A percentile compares a stretch with the other conserved stretches of the same genome.
Evolutionary conservation across 2,329 filamentous ascomycete genomes (phyloP).

Genomic region (Clarireedia sp.): DNA sequence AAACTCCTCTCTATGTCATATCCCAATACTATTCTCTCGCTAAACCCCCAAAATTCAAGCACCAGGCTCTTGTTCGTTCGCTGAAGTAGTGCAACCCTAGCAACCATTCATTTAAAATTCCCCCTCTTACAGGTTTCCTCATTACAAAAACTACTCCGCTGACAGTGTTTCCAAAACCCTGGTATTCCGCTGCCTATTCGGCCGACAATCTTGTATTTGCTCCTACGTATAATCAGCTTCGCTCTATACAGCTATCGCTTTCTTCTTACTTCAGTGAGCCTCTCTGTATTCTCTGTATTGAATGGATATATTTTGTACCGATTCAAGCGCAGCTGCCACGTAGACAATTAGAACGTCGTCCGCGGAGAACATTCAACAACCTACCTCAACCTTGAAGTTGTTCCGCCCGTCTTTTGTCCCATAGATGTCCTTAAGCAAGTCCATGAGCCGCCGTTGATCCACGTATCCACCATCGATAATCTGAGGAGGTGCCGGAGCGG

Average conservation of each 20-base stretch:
- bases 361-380: too few species aligned
- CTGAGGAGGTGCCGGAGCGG: constrained; percentile 5
- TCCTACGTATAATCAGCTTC: constrained; percentile 7
- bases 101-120: too few species aligned
- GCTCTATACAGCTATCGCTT: not conserved
- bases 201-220: constrained; percentile 17
- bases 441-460: constrained; percentile 17
- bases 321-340: constrained; percentile 15
- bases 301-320: constrained; percentile 14
- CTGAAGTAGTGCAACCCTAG: too few species aligned
- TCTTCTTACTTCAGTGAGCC: constrained; percentile 13
- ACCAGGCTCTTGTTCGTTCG: too few species aligned
- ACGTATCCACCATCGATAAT: constrained; percentile 19
- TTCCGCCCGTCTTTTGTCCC: constrained; percentile 17
- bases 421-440: constrained; percentile 15
- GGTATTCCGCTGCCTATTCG: not conserved
- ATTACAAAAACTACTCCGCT: not conserved
- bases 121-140: not conserved
- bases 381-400: constrained; percentile 19
- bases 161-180: not conserved
- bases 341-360: not conserved
- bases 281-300: not conserved
- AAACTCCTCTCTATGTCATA: too few species aligned
- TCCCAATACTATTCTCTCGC: too few species aligned
- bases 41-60: too few species aligned